Evolutionary conservation across 495 filamentous ascomycete species (phyloP), one percentile per base, ranked within the genome.

Genomic region (Xylaria sp.): DNA sequence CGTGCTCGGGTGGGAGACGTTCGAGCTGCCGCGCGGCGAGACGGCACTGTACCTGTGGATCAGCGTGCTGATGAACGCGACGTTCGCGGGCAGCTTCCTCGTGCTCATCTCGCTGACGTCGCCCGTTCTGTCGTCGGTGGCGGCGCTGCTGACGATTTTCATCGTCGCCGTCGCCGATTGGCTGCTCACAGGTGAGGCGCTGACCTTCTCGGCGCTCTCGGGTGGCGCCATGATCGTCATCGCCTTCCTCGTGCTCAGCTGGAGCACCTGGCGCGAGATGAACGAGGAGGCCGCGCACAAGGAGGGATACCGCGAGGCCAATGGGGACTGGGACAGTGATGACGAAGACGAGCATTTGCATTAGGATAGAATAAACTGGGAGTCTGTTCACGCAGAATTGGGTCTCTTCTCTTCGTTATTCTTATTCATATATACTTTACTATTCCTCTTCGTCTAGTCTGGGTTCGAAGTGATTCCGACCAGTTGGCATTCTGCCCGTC

Each of bases 111-210:
- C 90, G 12, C 86, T 99, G 12, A 99, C 96, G 3, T 94, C 91
- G 21, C 96, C 96, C 5, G 96, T 99, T 9, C 85, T 99, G 6
- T 94, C 91, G 68, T 94, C 91, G 19, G 96, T 99, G 9, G 96
- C 96, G 6, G 93, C 94, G 6, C 86, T 99, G 52, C 86, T 99
- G 35, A 98, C 96, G 19, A 98, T 99, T 73, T 97, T 99, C 85
- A 87, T 98, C 63, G 95, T 99, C 2, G 95, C 95, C 0, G 86
- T 98, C 46, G 92, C 91, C 43, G 96, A 99, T 79, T 97, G 95
- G 92, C 75, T 93, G 57, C 83, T 92, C 69, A 95, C 92, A 1
- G 93, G 93, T 31, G 85, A 89, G 67, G 89, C 91, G 1, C 84
- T 97, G 35, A 91, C 90, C 55, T 76, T 84, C 2, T 91, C 94